Evolutionary conservation across 805 yeast species (phyloP).

Genomic region (Wickerhamiella cacticola): DNA sequence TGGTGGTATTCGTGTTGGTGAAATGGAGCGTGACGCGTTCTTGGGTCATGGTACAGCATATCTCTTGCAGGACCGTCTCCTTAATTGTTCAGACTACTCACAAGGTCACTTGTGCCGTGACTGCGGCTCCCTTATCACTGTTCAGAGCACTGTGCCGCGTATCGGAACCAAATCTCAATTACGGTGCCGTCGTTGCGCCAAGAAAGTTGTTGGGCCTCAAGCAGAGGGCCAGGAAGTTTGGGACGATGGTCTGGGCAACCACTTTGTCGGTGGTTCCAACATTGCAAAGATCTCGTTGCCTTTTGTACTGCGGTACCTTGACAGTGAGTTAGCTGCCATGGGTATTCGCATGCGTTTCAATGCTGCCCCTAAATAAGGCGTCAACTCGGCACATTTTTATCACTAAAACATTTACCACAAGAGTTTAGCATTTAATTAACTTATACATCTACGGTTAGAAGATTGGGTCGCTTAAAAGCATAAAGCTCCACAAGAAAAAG

Average conservation of each 20-base stretch:
- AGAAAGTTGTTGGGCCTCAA: slow-evolving; percentile 41
- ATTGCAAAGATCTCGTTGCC: slow-evolving; percentile 97
- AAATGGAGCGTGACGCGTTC: slow-evolving; percentile 98
- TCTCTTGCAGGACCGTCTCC: slow-evolving; percentile 83
- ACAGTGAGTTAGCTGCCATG: slow-evolving; percentile 94
- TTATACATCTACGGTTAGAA: not conserved
- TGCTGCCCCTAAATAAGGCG: slow-evolving; percentile 47
- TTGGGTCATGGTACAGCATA: slow-evolving; percentile 97
- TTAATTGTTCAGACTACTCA: slow-evolving; percentile 92
- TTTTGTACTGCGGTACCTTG: slow-evolving; percentile 86
- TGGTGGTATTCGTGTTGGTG: slow-evolving; percentile 99
- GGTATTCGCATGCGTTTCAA: slow-evolving; percentile 88
- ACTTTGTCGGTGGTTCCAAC: slow-evolving; percentile 81
- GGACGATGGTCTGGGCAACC: slow-evolving; percentile 95
- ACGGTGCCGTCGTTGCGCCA: slow-evolving; percentile 87
- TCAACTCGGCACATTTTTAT: no score
- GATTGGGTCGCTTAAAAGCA: not conserved
- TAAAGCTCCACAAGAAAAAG: not conserved
- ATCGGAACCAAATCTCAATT: slow-evolving; percentile 68
- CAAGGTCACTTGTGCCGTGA: slow-evolving; percentile 81
- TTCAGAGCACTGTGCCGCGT: slow-evolving; percentile 84
- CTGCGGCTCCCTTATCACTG: slow-evolving; percentile 84
- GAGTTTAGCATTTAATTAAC: not conserved
- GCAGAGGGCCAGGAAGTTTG: slow-evolving; percentile 45
- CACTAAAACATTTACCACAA: no score